A percentile compares a stretch with the other conserved stretches of the same genome.
These are phyloP conservation scores for Primulina huaijiensis DNA, from an alignment of 257 asterid species.

Conservation along the genomic window DNA sequence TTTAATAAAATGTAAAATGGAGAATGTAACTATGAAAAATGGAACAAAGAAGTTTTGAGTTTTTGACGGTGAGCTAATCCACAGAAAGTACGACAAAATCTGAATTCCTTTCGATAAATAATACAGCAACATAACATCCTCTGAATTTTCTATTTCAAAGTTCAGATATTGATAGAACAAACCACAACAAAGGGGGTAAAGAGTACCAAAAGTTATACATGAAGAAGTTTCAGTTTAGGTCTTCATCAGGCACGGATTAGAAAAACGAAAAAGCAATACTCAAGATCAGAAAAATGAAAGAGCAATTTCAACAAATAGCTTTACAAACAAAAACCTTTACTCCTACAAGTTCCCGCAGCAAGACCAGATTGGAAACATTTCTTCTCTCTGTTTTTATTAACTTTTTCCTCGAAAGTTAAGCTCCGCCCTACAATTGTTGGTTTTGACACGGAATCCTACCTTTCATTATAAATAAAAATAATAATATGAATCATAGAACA, in stretches of 20 bases:
- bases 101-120: not conserved
- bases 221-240: not conserved
- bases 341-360: not conserved
- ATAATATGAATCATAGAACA: not conserved
- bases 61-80: conserved; percentile 4
- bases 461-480: not conserved
- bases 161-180: not conserved
- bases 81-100: not conserved
- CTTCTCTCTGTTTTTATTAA: not conserved
- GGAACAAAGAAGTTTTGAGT: not conserved
- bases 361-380: not conserved
- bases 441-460: conserved; percentile 5
- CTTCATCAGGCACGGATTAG: not conserved
- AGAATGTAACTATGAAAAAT: conserved; percentile 1
- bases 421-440: not conserved
- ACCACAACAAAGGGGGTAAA: conserved; percentile 8
- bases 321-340: not conserved
- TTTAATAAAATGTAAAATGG: not conserved
- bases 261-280: not conserved
- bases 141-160: not conserved
- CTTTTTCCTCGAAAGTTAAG: not conserved
- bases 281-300: not conserved
- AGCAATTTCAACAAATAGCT: not conserved
- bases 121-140: not conserved
- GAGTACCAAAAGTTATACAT: not conserved